Percentiles rank a stretch among this genome's conserved stretches.
Evolutionary conservation across 1,284 basidiomycete genomes (phyloP).

Genomic region (Cutaneotrichosporon cyanovorans): DNA sequence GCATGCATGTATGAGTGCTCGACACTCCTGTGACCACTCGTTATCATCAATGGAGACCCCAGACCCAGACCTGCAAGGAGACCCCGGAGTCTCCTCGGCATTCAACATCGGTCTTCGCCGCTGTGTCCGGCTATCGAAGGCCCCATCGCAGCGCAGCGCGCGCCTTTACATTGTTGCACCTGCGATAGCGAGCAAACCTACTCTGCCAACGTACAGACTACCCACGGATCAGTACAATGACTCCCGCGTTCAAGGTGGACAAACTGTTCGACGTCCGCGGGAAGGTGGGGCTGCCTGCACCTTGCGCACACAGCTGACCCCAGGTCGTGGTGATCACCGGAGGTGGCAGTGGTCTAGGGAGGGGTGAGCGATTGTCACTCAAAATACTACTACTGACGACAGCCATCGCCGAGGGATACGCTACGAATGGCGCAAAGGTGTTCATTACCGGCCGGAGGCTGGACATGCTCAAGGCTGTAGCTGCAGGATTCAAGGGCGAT

Average conservation of each 20-base stretch:
- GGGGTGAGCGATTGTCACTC: neutral
- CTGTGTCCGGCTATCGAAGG: too few relatives aligned
- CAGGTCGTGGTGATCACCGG: constrained; percentile 20
- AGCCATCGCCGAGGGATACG: constrained; percentile 36
- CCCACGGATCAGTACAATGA: too few relatives aligned
- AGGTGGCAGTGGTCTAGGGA: constrained; percentile 32
- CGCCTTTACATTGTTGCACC: too few relatives aligned
- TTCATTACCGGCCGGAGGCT: constrained; percentile 42
- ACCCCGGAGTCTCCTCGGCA: too few relatives aligned
- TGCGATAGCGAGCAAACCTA: too few relatives aligned
- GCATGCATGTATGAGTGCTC: too few relatives aligned
- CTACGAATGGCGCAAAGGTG: constrained; percentile 43
- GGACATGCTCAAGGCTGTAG: constrained; percentile 32
- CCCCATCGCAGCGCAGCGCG: too few relatives aligned
- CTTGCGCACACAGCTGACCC: neutral
- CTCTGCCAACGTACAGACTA: too few relatives aligned
- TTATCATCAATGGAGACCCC: too few relatives aligned
- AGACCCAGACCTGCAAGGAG: too few relatives aligned
- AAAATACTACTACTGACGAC: neutral
- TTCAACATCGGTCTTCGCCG: too few relatives aligned
- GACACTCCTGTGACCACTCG: too few relatives aligned
- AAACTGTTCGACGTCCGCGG: neutral
- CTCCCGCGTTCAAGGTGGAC: neutral
- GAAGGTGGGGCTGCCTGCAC: neutral
- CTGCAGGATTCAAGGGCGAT: neutral